Evolutionary conservation across 768 basidiomycete genomes (phyloP).

Genomic region (Pulveroboletus sp.): DNA sequence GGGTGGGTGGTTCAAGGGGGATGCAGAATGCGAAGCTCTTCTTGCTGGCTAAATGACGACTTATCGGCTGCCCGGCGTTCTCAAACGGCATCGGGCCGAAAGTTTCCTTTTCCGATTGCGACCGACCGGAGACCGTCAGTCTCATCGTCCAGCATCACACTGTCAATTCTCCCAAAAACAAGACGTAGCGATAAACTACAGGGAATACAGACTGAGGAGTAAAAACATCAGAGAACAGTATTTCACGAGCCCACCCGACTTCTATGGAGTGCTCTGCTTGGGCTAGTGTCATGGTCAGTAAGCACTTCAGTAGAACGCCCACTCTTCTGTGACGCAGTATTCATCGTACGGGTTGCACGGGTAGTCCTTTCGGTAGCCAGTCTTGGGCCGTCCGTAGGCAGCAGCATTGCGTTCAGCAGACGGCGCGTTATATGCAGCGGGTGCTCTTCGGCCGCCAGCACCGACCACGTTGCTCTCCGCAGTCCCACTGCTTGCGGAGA

Average conservation of each 20-base stretch:
- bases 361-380: conserved; percentile 38
- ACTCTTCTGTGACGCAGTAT: conserved; percentile 72
- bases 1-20: conserved; percentile 11
- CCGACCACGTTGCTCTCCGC: conserved; percentile 33
- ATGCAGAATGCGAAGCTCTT: neutral
- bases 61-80: conserved; percentile 7
- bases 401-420: conserved; percentile 28
- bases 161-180: conserved; percentile 1
- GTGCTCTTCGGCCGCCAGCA: conserved; percentile 27
- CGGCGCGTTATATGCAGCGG: conserved; percentile 17
- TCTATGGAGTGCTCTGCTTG: conserved; percentile 3
- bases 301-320: conserved; percentile 41
- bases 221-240: conserved; percentile 8
- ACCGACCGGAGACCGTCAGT: conserved; percentile 2
- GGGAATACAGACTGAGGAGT: conserved; percentile 14
- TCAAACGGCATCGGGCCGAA: conserved; percentile 11
- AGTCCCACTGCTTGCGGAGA: conserved; percentile 32
- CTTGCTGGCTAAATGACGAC: conserved; percentile 14
- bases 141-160: neutral
- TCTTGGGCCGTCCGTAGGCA: conserved; percentile 27
- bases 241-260: conserved; percentile 3
- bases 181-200: conserved; percentile 17
- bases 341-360: conserved; percentile 56
- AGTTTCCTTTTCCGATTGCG: conserved; percentile 17
- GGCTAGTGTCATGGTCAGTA: neutral